Evolutionary conservation across 169 alveolate species (phyloP).

Genomic region (Plasmodium gallinaceum): DNA sequence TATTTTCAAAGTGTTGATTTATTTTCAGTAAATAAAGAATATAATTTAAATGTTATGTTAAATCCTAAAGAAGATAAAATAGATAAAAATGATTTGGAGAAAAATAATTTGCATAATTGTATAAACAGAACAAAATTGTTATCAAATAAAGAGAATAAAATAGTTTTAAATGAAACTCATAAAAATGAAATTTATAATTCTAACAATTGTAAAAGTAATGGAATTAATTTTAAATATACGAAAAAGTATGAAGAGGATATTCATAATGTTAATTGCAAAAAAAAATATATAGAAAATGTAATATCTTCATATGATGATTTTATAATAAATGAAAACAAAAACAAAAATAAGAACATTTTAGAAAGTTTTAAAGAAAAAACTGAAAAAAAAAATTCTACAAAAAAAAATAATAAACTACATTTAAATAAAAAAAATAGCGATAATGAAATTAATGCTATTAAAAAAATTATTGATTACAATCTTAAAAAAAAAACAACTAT

Average conservation of each 20-base stretch:
- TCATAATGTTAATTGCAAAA: slow-evolving; percentile 18
- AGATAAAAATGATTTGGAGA: neutral
- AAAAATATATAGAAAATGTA: slow-evolving; percentile 26
- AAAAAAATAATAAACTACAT: neutral
- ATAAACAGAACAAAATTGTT: neutral
- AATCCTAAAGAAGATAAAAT: neutral
- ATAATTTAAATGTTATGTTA: neutral
- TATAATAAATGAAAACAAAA: neutral
- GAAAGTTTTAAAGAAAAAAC: neutral
- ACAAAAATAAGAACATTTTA: neutral
- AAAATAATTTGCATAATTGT: neutral
- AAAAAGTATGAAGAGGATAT: neutral
- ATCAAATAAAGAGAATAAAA: neutral
- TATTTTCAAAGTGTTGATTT: neutral
- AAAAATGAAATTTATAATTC: neutral
- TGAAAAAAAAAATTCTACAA: neutral
- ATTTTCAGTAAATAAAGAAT: neutral
- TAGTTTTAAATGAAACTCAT: neutral
- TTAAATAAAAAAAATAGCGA: neutral
- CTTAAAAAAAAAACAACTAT: neutral
- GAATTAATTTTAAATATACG: neutral
- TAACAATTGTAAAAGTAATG: neutral
- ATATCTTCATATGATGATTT: slow-evolving; percentile 39
- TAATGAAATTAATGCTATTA: slow-evolving; percentile 26
- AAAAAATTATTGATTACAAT: slow-evolving; percentile 41